Percentiles rank a stretch among this genome's conserved stretches.
These are phyloP conservation scores for Pichia gijzeniarum DNA, from an alignment of 805 yeast species.

Conservation along the genomic window DNA sequence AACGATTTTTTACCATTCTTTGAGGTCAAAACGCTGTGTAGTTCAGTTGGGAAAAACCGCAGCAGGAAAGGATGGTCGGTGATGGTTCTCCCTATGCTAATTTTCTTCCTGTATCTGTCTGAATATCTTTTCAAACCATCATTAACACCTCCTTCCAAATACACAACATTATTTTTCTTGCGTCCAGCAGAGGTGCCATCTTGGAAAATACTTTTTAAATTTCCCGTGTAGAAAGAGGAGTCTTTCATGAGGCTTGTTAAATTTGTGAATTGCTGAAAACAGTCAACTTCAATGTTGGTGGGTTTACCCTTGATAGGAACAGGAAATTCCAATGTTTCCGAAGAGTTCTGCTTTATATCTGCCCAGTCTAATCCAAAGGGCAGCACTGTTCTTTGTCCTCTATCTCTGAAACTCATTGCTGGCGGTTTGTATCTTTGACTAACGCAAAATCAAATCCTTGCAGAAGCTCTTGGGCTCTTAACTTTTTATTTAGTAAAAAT, in stretches of 20 bases:
- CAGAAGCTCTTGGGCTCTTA: not conserved
- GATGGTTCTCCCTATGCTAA: conserved; percentile 63
- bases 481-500: too few relatives aligned
- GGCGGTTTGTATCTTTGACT: not conserved
- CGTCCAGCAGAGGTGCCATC: not conserved
- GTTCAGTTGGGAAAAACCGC: conserved; percentile 71
- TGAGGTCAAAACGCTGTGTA: conserved; percentile 54
- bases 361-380: conserved; percentile 72
- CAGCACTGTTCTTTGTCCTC: conserved; percentile 38
- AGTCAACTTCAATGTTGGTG: conserved; percentile 41
- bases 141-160: conserved; percentile 37
- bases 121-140: conserved; percentile 81
- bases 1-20: conserved; percentile 42
- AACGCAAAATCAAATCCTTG: not conserved
- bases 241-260: conserved; percentile 49
- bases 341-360: conserved; percentile 43
- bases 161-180: conserved; percentile 6
- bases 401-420: conserved; percentile 51
- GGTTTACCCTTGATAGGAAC: conserved; percentile 63
- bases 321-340: conserved; percentile 34
- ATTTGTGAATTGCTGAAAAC: conserved; percentile 50
- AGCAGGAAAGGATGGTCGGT: conserved; percentile 72
- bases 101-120: conserved; percentile 67
- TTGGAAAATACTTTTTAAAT: conserved; percentile 25
- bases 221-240: conserved; percentile 64